These are phyloP conservation scores for Dendrobium nobile DNA, from an alignment of 106 monocot species.

Conservation along the genomic window DNA sequence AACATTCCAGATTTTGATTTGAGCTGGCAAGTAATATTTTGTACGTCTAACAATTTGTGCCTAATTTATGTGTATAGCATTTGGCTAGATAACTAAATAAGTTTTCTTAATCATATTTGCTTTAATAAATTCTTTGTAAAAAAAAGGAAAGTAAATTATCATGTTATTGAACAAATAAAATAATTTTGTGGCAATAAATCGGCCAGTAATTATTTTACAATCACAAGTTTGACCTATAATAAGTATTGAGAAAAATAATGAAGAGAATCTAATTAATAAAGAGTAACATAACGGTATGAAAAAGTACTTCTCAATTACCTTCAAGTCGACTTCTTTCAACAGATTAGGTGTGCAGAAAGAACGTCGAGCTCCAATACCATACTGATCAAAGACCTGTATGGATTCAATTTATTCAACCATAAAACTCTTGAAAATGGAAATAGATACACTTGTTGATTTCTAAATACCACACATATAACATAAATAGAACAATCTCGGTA, in stretches of 20 bases:
- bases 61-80: not conserved
- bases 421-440: not conserved
- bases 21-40: not conserved
- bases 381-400: conserved; percentile 58
- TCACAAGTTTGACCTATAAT: not conserved
- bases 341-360: conserved; percentile 46
- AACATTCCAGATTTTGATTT: not conserved
- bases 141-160: not conserved
- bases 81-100: not conserved
- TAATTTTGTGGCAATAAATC: not conserved
- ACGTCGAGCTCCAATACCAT: conserved; percentile 57
- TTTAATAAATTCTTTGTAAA: not conserved
- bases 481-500: not conserved
- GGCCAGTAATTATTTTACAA: not conserved
- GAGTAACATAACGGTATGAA: not conserved
- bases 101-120: not conserved
- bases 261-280: not conserved
- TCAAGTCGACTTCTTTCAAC: conserved; percentile 45
- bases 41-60: not conserved
- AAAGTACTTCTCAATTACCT: conserved; percentile 23
- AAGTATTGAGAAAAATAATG: not conserved
- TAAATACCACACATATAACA: not conserved
- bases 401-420: not conserved
- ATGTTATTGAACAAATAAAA: not conserved
- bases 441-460: not conserved